A percentile compares a stretch with the other conserved stretches of the same genome.
phyloP scores from a whole-genome alignment of 1,139 yeast species.

The Pichia sp. region DNA sequence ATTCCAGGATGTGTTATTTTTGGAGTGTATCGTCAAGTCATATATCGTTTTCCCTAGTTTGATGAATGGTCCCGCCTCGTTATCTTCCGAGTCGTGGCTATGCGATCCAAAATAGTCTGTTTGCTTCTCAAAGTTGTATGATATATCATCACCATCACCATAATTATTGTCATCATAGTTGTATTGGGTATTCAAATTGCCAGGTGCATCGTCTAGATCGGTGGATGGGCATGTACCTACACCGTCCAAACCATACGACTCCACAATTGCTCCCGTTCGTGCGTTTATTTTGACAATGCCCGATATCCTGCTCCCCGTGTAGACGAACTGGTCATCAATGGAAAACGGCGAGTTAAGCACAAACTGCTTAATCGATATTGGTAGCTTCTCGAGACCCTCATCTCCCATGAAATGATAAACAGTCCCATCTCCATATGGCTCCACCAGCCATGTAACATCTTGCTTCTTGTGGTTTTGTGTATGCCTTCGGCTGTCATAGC shows the following conservation, averaged over 20 bases:
- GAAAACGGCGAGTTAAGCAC: constrained; percentile 83
- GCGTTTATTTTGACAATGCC: constrained; percentile 73
- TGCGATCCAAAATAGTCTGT: constrained; percentile 12
- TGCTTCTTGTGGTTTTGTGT: constrained; percentile 8
- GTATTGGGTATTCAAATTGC: too few species aligned
- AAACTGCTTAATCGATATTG: constrained; percentile 74
- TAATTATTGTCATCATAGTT: constrained; percentile 10
- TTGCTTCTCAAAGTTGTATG: constrained; percentile 13
- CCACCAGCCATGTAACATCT: constrained; percentile 70
- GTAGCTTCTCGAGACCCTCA: constrained; percentile 73
- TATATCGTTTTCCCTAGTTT: constrained; percentile 56
- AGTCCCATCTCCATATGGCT: constrained; percentile 83
- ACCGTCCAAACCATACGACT: constrained; percentile 53
- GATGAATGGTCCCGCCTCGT: constrained; percentile 31
- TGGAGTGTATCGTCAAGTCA: constrained; percentile 60
- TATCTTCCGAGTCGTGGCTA: constrained; percentile 8
- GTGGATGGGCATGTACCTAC: constrained; percentile 7
- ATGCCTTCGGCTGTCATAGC: constrained; percentile 4
- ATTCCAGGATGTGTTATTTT: constrained; percentile 71
- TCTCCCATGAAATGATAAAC: constrained; percentile 81
- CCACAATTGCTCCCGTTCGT: constrained; percentile 67
- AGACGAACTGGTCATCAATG: constrained; percentile 80
- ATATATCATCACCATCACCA: constrained; percentile 3
- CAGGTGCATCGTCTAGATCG: neutral
- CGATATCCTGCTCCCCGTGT: constrained; percentile 80